phyloP scores from a whole-genome alignment of 2,329 filamentous ascomycete genomes.

The Colletotrichum karsti region DNA sequence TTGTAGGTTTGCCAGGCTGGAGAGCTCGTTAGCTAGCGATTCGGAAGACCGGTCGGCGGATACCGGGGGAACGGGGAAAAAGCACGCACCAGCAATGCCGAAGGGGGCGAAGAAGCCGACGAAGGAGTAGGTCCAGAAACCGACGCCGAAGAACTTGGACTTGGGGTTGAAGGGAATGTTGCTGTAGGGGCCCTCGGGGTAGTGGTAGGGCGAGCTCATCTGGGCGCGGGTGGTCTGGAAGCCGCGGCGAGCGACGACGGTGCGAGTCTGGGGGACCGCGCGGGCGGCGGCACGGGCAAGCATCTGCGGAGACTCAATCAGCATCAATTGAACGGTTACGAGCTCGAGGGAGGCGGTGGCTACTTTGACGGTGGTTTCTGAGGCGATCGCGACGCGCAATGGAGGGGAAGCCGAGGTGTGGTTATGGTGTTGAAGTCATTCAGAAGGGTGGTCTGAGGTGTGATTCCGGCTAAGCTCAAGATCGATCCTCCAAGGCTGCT shows the following conservation, averaged over 20 bases:
- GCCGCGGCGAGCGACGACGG: conserved; percentile 84
- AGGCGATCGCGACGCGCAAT: conserved; percentile 26
- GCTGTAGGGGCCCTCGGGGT: conserved; percentile 92
- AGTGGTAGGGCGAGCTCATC: conserved; percentile 94
- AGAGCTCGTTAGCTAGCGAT: conserved; percentile 31
- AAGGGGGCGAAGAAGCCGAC: conserved; percentile 69
- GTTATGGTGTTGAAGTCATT: conserved; percentile 29
- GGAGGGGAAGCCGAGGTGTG: not conserved
- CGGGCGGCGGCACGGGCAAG: conserved; percentile 75
- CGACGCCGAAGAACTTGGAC: conserved; percentile 82
- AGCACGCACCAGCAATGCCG: conserved; percentile 67
- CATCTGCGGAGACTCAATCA: conserved; percentile 73
- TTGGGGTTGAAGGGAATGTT: conserved; percentile 98
- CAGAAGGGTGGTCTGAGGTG: conserved; percentile 29
- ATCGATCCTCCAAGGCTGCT: not conserved
- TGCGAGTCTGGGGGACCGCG: conserved; percentile 68
- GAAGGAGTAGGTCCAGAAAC: conserved; percentile 80
- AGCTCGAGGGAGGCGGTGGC: not conserved
- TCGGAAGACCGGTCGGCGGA: not conserved
- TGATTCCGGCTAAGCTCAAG: conserved; percentile 20
- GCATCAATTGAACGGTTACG: conserved; percentile 31
- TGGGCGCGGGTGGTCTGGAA: conserved; percentile 92
- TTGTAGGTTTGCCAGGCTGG: conserved; percentile 61
- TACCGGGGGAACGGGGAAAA: conserved; percentile 23
- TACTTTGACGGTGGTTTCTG: conserved; percentile 22